Conservation (phyloP, 148 eudicot species). For the Silene latifolia region DNA sequence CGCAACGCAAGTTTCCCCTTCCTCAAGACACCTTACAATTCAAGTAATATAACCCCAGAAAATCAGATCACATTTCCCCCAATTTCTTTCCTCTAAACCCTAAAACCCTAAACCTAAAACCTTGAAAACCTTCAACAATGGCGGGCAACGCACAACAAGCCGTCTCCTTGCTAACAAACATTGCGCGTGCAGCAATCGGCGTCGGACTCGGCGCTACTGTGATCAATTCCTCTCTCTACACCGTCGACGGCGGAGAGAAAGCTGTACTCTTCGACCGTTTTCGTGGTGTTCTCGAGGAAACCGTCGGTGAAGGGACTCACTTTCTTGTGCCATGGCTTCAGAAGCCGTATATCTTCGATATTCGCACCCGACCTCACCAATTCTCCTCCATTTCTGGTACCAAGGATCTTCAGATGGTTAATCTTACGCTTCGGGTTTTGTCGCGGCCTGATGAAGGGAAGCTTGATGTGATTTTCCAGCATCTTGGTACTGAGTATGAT, state of each 20-base stretch:
- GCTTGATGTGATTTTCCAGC: constrained; percentile 56
- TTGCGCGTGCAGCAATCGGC: constrained; percentile 50
- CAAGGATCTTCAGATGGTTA: constrained; percentile 94
- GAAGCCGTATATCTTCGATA: constrained; percentile 76
- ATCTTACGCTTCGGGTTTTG: constrained; percentile 73
- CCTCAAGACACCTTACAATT: neutral
- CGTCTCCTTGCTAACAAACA: constrained; percentile 28
- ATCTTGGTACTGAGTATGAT: constrained; percentile 70
- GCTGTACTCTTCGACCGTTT: constrained; percentile 91
- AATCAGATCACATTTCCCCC: constrained; percentile 2
- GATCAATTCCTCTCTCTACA: constrained; percentile 69
- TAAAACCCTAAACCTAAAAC: neutral
- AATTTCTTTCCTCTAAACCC: neutral
- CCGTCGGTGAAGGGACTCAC: constrained; percentile 88
- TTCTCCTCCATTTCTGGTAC: constrained; percentile 84
- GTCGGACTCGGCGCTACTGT: constrained; percentile 49
- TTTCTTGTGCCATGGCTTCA: constrained; percentile 85
- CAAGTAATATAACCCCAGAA: neutral
- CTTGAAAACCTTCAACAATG: neutral
- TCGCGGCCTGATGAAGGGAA: constrained; percentile 61
- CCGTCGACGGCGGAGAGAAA: constrained; percentile 92
- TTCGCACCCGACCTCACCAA: constrained; percentile 81
- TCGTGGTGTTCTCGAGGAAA: constrained; percentile 59
- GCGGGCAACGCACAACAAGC: constrained; percentile 36
- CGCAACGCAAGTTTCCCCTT: neutral